Evolutionary conservation across 441 rosid species (phyloP).

Genomic region (Rhodomyrtus psidioides): DNA sequence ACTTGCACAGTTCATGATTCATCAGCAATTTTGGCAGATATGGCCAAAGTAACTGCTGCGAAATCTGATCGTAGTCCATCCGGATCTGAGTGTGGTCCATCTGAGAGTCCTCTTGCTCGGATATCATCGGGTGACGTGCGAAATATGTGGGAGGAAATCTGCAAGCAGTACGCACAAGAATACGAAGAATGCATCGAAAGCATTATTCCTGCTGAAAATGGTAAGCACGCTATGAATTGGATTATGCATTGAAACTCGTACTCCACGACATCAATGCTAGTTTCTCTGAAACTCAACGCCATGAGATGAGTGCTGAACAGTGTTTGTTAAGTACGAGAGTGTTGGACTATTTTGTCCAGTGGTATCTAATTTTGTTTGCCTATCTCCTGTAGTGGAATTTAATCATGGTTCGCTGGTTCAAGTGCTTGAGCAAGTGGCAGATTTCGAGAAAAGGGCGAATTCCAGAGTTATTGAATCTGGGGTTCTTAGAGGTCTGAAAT

Average conservation of each 20-base stretch:
- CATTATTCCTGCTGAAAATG: not conserved
- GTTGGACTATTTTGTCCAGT: not conserved
- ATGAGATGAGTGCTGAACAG: not conserved
- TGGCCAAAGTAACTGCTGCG: not conserved
- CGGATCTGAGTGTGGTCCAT: not conserved
- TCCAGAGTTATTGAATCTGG: conserved; percentile 72
- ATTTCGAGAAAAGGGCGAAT: conserved; percentile 72
- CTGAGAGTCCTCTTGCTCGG: not conserved
- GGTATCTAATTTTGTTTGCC: not conserved
- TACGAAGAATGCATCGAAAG: not conserved
- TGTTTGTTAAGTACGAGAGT: not conserved
- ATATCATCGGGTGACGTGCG: not conserved
- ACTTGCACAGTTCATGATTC: not conserved
- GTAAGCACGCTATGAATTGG: not conserved
- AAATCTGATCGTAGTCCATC: not conserved
- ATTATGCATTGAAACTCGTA: not conserved
- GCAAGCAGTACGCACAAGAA: not conserved
- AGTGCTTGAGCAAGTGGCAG: conserved; percentile 66
- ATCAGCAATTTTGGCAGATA: not conserved
- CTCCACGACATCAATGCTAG: not conserved
- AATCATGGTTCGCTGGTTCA: conserved; percentile 51
- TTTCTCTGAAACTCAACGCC: not conserved
- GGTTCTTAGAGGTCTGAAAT: conserved; percentile 71
- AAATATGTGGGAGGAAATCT: not conserved
- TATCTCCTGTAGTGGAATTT: conserved; percentile 46